Evolutionary conservation across 2,329 filamentous ascomycete species (phyloP).

Genomic region (Exserohilum rostratum): DNA sequence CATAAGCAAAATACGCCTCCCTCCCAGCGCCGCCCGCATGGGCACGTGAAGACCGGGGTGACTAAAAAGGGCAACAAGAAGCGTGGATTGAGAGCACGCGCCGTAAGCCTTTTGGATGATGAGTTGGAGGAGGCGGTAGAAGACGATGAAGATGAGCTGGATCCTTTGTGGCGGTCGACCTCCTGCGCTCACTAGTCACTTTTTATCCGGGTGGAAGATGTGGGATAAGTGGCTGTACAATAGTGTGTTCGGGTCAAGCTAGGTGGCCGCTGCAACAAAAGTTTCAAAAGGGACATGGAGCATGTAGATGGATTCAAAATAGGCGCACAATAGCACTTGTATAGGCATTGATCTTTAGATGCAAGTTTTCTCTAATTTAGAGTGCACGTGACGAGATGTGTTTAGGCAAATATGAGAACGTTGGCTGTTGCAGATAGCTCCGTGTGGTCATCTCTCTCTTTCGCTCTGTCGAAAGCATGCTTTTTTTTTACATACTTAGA

Average conservation of each 20-base stretch:
- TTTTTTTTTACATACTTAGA: too few species aligned
- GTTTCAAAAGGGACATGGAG: background rate
- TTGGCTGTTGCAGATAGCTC: too few species aligned
- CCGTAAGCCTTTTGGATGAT: conserved; percentile 55
- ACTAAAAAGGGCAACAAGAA: conserved; percentile 47
- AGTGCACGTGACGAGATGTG: too few species aligned
- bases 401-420: too few species aligned
- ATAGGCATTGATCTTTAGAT: background rate
- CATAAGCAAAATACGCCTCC: conserved; percentile 52
- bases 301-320: background rate
- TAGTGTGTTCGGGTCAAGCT: conserved; percentile 56
- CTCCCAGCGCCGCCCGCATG: conserved; percentile 41
- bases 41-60: conserved; percentile 52
- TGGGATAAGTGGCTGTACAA: background rate
- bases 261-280: conserved; percentile 55
- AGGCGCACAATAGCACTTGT: background rate
- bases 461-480: too few species aligned
- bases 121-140: conserved; percentile 66
- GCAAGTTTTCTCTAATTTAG: too few species aligned
- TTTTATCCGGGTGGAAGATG: background rate
- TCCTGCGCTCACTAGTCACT: conserved; percentile 56
- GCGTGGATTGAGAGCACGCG: conserved; percentile 36
- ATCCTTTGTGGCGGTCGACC: conserved; percentile 67
- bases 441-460: too few species aligned
- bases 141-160: conserved; percentile 64